These are phyloP conservation scores for Trichothecium roseum DNA, from an alignment of 2,329 filamentous ascomycete species.

Conservation along the genomic window DNA sequence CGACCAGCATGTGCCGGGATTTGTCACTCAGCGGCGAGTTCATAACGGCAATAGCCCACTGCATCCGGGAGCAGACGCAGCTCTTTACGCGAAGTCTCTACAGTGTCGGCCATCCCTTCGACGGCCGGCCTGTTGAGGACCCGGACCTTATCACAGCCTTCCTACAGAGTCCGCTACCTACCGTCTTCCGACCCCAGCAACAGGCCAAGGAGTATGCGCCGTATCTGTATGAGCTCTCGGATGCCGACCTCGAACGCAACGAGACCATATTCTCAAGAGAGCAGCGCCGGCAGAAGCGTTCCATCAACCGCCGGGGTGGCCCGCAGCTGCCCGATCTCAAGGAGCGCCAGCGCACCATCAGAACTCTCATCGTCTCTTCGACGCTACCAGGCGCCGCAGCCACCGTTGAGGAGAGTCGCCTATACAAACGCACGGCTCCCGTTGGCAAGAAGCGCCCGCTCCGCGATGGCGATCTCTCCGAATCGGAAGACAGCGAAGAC, in stretches of 20 bases:
- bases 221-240: conserved; percentile 87
- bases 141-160: conserved; percentile 80
- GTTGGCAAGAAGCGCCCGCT: conserved; percentile 43
- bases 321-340: conserved; percentile 93
- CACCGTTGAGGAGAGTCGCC: conserved; percentile 70
- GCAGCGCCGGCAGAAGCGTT: conserved; percentile 87
- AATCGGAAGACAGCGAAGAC: conserved; percentile 87
- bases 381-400: conserved; percentile 80
- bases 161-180: conserved; percentile 70
- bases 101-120: conserved; percentile 87
- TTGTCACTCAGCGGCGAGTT: conserved; percentile 91
- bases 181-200: conserved; percentile 81
- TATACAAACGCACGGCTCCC: conserved; percentile 69
- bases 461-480: conserved; percentile 62
- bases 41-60: conserved; percentile 93
- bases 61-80: conserved; percentile 91
- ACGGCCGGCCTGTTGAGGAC: conserved; percentile 87
- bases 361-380: conserved; percentile 84
- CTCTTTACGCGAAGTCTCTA: conserved; percentile 91
- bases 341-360: conserved; percentile 84
- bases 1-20: conserved; percentile 77
- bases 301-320: conserved; percentile 85
- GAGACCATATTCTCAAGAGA: conserved; percentile 91
- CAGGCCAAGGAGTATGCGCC: conserved; percentile 90
- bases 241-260: conserved; percentile 79